These are phyloP conservation scores for Apiotrichum veenhuisii DNA, from an alignment of 1,284 basidiomycete species.

Conservation along the genomic window DNA sequence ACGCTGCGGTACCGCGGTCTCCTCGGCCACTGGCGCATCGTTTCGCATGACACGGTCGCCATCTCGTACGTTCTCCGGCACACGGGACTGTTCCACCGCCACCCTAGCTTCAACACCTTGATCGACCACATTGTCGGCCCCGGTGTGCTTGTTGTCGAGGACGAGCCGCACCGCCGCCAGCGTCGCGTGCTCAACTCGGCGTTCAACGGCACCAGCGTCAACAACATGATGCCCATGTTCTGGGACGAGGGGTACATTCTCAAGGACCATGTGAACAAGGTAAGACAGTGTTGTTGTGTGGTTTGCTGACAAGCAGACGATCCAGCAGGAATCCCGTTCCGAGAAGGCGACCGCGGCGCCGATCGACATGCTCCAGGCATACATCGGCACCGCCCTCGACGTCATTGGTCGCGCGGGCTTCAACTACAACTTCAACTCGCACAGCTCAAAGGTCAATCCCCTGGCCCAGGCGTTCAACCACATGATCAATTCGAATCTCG, in stretches of 20 bases:
- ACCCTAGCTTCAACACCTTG: constrained; percentile 59
- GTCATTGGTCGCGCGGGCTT: constrained; percentile 69
- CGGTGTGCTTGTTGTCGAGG: constrained; percentile 48
- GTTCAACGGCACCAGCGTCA: constrained; percentile 47
- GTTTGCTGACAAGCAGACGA: constrained; percentile 10
- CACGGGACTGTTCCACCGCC: constrained; percentile 64
- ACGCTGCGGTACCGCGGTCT: constrained; percentile 28
- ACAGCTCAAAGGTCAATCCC: constrained; percentile 53
- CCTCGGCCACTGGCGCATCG: constrained; percentile 50
- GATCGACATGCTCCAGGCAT: constrained; percentile 61
- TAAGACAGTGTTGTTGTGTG: constrained; percentile 18
- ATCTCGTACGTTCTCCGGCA: constrained; percentile 60
- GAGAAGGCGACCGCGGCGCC: constrained; percentile 20
- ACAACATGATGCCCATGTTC: constrained; percentile 59
- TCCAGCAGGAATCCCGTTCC: neutral
- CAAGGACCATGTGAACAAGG: constrained; percentile 25
- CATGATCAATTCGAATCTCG: constrained; percentile 56
- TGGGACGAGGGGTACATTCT: constrained; percentile 61
- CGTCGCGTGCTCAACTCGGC: constrained; percentile 52
- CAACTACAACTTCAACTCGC: constrained; percentile 59
- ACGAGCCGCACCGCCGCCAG: constrained; percentile 56
- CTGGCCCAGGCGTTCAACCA: constrained; percentile 58
- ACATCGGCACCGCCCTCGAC: constrained; percentile 64
- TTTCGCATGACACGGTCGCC: constrained; percentile 61
- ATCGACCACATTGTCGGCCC: constrained; percentile 51